Percentiles rank a stretch among this genome's conserved stretches.
Evolutionary conservation across 768 basidiomycete genomes (phyloP).

Genomic region (Lenzites betulinus): DNA sequence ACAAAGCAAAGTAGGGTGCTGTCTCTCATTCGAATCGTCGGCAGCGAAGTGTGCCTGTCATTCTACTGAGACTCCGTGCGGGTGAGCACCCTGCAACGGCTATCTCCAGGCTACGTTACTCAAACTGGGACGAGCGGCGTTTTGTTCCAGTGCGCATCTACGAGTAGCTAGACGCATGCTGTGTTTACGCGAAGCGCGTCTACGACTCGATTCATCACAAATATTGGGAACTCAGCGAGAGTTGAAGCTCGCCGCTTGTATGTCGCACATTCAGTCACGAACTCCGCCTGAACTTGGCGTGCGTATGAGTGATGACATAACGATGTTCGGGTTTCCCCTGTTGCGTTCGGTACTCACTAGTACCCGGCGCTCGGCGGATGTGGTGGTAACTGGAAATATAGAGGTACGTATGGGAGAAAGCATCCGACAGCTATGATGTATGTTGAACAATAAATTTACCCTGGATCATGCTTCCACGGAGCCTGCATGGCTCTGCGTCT

Average conservation of each 20-base stretch:
- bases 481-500: constrained; percentile 17
- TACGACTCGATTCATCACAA: too few relatives aligned
- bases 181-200: neutral
- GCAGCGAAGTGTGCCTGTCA: neutral
- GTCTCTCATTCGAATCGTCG: neutral
- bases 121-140: too few relatives aligned
- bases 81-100: neutral
- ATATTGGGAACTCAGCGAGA: too few relatives aligned
- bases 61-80: neutral
- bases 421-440: neutral
- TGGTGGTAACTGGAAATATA: neutral
- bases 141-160: neutral
- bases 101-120: neutral
- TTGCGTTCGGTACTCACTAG: too few relatives aligned
- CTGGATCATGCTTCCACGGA: constrained; percentile 2
- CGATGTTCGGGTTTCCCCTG: too few relatives aligned
- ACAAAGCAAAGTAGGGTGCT: too few relatives aligned
- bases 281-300: too few relatives aligned
- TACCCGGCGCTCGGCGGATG: too few relatives aligned
- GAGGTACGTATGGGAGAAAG: neutral
- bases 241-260: too few relatives aligned
- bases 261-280: too few relatives aligned
- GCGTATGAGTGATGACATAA: too few relatives aligned
- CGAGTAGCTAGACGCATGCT: neutral
- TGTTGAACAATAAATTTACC: neutral